These are phyloP conservation scores for Guadua angustifolia DNA, from an alignment of 176 grass and related monocot genomes.

Conservation along the genomic window DNA sequence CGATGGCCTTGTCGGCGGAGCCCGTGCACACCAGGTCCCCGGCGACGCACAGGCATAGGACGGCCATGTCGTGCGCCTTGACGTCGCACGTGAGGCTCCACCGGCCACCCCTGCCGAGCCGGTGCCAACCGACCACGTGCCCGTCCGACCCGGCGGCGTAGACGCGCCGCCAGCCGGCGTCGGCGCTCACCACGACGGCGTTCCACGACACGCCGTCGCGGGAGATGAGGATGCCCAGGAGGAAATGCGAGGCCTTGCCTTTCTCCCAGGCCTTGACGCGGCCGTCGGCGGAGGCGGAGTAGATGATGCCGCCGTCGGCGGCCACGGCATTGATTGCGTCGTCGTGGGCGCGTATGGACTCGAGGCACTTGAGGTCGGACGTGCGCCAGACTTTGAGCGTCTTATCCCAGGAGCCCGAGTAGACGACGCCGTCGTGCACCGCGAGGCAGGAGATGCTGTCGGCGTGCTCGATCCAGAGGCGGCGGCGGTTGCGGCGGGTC, in stretches of 20 bases:
- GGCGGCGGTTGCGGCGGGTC: conserved; percentile 51
- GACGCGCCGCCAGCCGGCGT: conserved; percentile 19
- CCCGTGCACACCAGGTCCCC: conserved; percentile 81
- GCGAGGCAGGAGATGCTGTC: conserved; percentile 99
- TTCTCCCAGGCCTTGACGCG: conserved; percentile 83
- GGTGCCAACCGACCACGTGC: conserved; percentile 60
- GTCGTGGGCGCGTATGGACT: conserved; percentile 91
- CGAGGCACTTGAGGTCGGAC: conserved; percentile 81
- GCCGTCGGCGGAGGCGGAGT: conserved; percentile 80
- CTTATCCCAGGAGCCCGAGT: conserved; percentile 85
- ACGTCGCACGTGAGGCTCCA: conserved; percentile 73
- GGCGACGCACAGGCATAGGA: conserved; percentile 66
- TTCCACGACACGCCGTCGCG: conserved; percentile 76
- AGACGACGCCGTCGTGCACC: conserved; percentile 66
- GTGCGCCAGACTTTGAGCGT: conserved; percentile 90
- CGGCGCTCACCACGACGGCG: conserved; percentile 48
- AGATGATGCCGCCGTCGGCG: conserved; percentile 52
- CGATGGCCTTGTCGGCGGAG: conserved; percentile 79
- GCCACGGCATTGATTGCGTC: conserved; percentile 81
- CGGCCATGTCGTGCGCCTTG: conserved; percentile 72
- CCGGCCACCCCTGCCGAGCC: conserved; percentile 24
- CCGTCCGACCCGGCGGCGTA: conserved; percentile 81
- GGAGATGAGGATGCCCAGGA: conserved; percentile 54
- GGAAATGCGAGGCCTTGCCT: conserved; percentile 53
- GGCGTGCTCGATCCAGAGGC: conserved; percentile 94